phyloP scores from a whole-genome alignment of 1,284 basidiomycete genomes.

The Ceratobasidium sp. region DNA sequence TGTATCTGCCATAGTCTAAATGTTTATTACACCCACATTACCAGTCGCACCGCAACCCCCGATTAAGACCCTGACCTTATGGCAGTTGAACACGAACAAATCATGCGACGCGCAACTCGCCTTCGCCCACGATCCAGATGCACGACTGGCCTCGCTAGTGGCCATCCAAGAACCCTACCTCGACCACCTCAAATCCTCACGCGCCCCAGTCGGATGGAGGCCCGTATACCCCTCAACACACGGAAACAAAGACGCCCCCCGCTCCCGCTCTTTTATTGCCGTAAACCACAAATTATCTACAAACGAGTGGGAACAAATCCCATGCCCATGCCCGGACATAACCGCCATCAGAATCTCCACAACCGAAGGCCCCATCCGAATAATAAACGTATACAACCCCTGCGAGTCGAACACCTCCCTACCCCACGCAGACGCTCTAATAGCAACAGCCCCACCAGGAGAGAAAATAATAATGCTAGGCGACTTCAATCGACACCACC shows the following conservation, averaged over 20 bases:
- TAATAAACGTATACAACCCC: conserved; percentile 17
- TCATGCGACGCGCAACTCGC: neutral
- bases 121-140: neutral
- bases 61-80: neutral
- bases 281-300: neutral
- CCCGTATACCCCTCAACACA: neutral
- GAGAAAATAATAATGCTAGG: neutral
- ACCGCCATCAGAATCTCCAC: neutral
- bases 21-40: neutral
- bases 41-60: neutral
- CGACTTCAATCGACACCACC: conserved; percentile 28
- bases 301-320: conserved; percentile 1
- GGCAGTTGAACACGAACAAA: conserved; percentile 10
- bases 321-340: neutral
- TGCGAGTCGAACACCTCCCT: neutral
- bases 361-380: fast-evolving
- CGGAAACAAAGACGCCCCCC: neutral
- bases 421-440: neutral
- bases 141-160: neutral
- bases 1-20: neutral
- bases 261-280: neutral
- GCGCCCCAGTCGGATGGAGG: neutral
- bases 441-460: neutral
- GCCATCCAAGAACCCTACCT: conserved; percentile 3
- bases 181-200: neutral